Evolutionary conservation across 1,284 basidiomycete genomes (phyloP).

Genomic region (Erythrobasidium hasegawianum): DNA sequence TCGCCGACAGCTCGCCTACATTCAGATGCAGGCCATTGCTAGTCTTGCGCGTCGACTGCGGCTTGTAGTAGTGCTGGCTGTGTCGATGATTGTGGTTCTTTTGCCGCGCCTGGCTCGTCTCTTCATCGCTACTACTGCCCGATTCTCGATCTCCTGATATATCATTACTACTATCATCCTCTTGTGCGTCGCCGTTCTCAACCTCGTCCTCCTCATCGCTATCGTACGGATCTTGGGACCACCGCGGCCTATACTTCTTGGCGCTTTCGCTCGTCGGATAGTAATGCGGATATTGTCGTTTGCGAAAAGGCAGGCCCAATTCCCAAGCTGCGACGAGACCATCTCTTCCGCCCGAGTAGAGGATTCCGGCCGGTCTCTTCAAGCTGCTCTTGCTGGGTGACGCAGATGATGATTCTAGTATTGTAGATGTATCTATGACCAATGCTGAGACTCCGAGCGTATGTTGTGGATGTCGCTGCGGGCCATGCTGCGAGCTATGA

Average conservation of each 20-base stretch:
- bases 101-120: too few relatives aligned
- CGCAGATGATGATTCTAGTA: slow-evolving; percentile 52
- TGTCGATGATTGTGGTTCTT: too few relatives aligned
- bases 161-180: slow-evolving; percentile 28
- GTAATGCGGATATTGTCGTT: slow-evolving; percentile 48
- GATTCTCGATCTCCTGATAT: not conserved
- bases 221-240: slow-evolving; percentile 37
- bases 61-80: too few relatives aligned
- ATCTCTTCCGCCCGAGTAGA: slow-evolving; percentile 90
- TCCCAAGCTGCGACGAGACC: slow-evolving; percentile 91
- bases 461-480: slow-evolving; percentile 64
- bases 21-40: too few relatives aligned
- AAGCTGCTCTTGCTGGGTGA: slow-evolving; percentile 50
- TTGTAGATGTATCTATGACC: slow-evolving; percentile 78
- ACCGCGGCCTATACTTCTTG: slow-evolving; percentile 19
- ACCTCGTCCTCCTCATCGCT: slow-evolving; percentile 22
- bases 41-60: too few relatives aligned
- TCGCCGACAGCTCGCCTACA: too few relatives aligned
- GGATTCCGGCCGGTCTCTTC: slow-evolving; percentile 71
- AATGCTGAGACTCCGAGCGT: slow-evolving; percentile 80
- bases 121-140: slow-evolving; percentile 10
- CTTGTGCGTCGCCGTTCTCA: slow-evolving; percentile 2
- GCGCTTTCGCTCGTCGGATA: slow-evolving; percentile 36
- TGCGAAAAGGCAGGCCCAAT: slow-evolving; percentile 61
- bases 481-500: slow-evolving; percentile 14